phyloP scores from a whole-genome alignment of 2,329 filamentous ascomycete genomes.

The Dothiorella sarmentorum region DNA sequence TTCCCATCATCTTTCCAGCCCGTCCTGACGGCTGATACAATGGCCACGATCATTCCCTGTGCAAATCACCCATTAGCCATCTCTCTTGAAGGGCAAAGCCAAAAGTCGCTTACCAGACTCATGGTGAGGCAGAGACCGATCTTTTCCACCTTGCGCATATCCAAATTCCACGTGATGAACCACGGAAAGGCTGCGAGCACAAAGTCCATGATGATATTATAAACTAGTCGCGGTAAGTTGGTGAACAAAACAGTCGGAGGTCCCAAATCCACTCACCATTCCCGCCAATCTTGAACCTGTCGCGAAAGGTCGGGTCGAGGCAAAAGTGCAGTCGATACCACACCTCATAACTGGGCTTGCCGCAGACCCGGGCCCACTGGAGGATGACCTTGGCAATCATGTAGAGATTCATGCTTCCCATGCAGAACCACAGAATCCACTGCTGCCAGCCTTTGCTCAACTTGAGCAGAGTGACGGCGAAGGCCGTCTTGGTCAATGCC shows the following conservation, averaged over 20 bases:
- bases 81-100: not conserved
- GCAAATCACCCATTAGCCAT: not conserved
- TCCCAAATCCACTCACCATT: constrained; percentile 39
- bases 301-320: constrained; percentile 37
- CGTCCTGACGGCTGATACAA: constrained; percentile 48
- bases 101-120: constrained; percentile 37
- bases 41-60: constrained; percentile 47
- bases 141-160: constrained; percentile 50
- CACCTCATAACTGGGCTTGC: constrained; percentile 42
- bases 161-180: constrained; percentile 48
- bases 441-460: constrained; percentile 46
- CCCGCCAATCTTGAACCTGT: constrained; percentile 50
- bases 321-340: constrained; percentile 50
- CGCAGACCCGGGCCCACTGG: constrained; percentile 50
- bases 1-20: constrained; percentile 51
- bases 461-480: constrained; percentile 40
- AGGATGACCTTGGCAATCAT: constrained; percentile 49
- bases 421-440: constrained; percentile 49
- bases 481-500: constrained; percentile 37
- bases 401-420: constrained; percentile 48
- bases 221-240: constrained; percentile 37
- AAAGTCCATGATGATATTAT: constrained; percentile 55
- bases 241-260: constrained; percentile 13
- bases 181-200: constrained; percentile 50
- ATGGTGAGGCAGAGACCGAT: constrained; percentile 50